These are phyloP conservation scores for Penicillium expansum DNA, from an alignment of 2,329 filamentous ascomycete genomes.

Conservation along the genomic window DNA sequence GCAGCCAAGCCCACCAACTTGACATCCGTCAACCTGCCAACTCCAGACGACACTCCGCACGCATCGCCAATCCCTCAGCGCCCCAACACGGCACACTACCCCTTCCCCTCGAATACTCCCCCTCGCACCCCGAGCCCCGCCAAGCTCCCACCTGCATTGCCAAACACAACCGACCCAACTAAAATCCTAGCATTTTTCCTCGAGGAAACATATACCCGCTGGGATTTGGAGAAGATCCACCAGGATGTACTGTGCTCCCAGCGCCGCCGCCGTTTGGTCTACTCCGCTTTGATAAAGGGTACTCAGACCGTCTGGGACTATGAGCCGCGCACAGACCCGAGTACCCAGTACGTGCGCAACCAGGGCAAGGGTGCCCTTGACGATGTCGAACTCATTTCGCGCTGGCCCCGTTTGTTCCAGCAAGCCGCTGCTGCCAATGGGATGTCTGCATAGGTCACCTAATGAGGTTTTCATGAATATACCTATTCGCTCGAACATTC, in stretches of 20 bases:
- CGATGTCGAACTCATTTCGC: conserved; percentile 42
- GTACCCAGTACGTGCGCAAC: conserved; percentile 70
- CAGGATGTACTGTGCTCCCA: conserved; percentile 72
- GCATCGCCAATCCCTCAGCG: conserved; percentile 29
- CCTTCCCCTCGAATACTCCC: conserved; percentile 37
- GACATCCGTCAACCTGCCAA: conserved; percentile 28
- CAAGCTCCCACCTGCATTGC: conserved; percentile 33
- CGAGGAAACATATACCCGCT: conserved; percentile 69
- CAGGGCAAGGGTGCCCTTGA: conserved; percentile 42
- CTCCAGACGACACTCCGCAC: conserved; percentile 32
- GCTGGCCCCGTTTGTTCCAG: conserved; percentile 41
- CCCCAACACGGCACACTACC: conserved; percentile 15
- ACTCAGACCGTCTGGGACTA: conserved; percentile 81
- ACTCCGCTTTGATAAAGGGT: conserved; percentile 74
- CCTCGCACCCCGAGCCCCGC: conserved; percentile 41
- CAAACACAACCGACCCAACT: conserved; percentile 34
- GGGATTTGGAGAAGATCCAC: conserved; percentile 79
- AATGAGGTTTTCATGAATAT: background rate
- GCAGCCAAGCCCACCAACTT: conserved; percentile 41
- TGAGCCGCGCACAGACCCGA: conserved; percentile 58
- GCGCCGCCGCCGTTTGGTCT: conserved; percentile 73
- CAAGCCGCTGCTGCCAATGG: conserved; percentile 31
- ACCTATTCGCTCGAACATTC: background rate
- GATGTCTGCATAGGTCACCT: background rate
- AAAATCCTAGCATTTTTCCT: conserved; percentile 64